Base-by-base conservation (phyloP, 306 rosid species). In the Cucurbita moschata region DNA sequence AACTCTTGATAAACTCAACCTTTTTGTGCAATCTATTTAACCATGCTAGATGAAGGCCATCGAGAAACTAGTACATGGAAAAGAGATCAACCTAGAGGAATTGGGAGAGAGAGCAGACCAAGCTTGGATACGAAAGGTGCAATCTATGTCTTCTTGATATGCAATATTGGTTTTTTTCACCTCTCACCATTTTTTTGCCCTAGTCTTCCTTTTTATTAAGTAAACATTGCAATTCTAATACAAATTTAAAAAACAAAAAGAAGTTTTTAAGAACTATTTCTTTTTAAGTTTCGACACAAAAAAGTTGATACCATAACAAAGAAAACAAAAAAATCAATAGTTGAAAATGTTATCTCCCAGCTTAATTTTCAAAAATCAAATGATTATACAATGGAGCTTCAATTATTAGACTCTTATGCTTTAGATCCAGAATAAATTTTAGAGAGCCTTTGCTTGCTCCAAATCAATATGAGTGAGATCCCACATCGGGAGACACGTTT, bases 81-180 rank as follows among this genome's bases (percentile, higher is more conserved):
- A 82, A 65, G 89, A 90, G 82, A 85, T 93, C 9, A 80, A 79
- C 71, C 60, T 90, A 74, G 94, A 85, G 77, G 98, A 88, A 79
- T 80, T 93, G 73, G 90, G 81, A 54, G 86, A 63, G 7, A 84
- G 96, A 83, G 92, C 97, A 70, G 88, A 86, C 78, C 85, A 83
- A 44, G 81, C 92, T 81, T 89, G 83, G 71, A 90, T 93, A 75
- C 92, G 76, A 70, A 93, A 93, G 91, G 97, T 90, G 35, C 54
- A 54, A 3, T 21, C 76, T 21, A 37, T n/a, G 18, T 26, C 35
- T 72, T 53, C 53, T 54, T 54, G 18, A 11, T 56, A 23, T 38
- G 51, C 64, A 72, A 49, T 50, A 43, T 44, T 44, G 0, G 8
- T 46, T 47, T 47, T 47, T 47, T 15, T 47, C 12, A 10, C 15